A percentile compares a stretch with the other conserved stretches of the same genome.
Conservation (phyloP, 805 yeast species). For the Cyberlindnera euphorbiae region DNA sequence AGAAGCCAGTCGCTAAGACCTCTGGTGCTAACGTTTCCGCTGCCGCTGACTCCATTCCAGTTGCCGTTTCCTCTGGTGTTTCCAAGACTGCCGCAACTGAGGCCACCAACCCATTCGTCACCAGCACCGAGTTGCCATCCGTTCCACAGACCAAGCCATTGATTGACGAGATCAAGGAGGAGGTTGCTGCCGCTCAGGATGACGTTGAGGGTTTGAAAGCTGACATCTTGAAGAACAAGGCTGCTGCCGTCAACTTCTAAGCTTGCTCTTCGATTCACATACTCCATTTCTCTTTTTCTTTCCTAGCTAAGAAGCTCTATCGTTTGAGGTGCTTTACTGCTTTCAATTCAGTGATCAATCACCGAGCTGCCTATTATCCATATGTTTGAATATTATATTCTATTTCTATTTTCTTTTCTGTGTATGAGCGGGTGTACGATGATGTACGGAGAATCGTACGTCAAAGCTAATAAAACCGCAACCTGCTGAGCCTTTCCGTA, state of each 20-base stretch:
- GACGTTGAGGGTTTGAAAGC: slow-evolving; percentile 30
- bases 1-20: slow-evolving; percentile 16
- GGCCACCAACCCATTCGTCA: slow-evolving; percentile 1
- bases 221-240: slow-evolving; percentile 29
- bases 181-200: slow-evolving; percentile 13
- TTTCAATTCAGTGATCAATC: too few species aligned
- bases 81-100: slow-evolving; percentile 3
- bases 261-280: not conserved
- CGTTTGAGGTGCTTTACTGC: not conserved
- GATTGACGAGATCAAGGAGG: slow-evolving; percentile 16
- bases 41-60: slow-evolving; percentile 5
- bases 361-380: too few species aligned
- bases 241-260: slow-evolving; percentile 20
- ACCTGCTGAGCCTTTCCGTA: too few species aligned
- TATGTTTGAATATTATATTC: not conserved
- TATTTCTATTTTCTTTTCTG: not conserved
- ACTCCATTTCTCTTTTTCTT: slow-evolving; percentile 1
- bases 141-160: slow-evolving; percentile 29
- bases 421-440: too few species aligned
- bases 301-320: not conserved
- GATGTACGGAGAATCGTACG: too few species aligned
- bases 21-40: slow-evolving; percentile 14
- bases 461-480: too few species aligned
- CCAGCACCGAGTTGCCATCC: slow-evolving; percentile 27
- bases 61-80: slow-evolving; percentile 17